Evolutionary conservation across 768 basidiomycete species (phyloP), one percentile per base, ranked within the genome.

Genomic region (Melanogaster broomeanus): DNA sequence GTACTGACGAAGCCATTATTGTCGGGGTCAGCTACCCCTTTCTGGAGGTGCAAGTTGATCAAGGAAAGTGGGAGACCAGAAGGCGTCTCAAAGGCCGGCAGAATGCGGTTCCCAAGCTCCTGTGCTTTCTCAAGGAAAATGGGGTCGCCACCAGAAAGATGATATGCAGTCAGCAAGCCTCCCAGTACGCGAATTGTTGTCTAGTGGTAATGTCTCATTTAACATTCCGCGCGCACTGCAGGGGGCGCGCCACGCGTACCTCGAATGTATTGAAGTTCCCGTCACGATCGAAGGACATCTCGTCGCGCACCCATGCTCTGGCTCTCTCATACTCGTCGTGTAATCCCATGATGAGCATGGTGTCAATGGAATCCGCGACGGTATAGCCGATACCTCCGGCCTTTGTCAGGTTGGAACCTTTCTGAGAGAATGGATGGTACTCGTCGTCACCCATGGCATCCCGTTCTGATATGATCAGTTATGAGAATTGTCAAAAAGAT

Each of bases 361-460:
- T 87, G 68, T 97, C 95, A 16, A 97, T 77, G 0, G 90, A 85
- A 62, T 97, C 95, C 49, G 88, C 79, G 40, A 98, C 86, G 33
- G 87, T 91, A 65, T 93, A 95, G 21, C 93, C 93, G 45, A 97
- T 87, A 13, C 90, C 87, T 33, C 90, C 92, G 2, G 83, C 85
- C 5, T 70, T 59, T 0, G 89, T 87, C 25, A 98, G 76, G 66
- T 98, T 93, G 9, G 82, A 79, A 4, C 95, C 95, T 24, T 70
- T 72, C 43, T 77, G 77, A 46, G 79, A 79, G 21, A 98, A 77
- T 0, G 95, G 94, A 61, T 96, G 92, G 61, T 93, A 97, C 67
- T 96, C 91, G 72, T 97, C 93, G 49, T 79, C 79, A 2, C 94
- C 94, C 83, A 92, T 93, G 2, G 94, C 94, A 65, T 97, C 85